A percentile compares a stretch with the other conserved stretches of the same genome.
Conservation (phyloP, 2,329 filamentous ascomycete species). For the Cercospora citrullina region DNA sequence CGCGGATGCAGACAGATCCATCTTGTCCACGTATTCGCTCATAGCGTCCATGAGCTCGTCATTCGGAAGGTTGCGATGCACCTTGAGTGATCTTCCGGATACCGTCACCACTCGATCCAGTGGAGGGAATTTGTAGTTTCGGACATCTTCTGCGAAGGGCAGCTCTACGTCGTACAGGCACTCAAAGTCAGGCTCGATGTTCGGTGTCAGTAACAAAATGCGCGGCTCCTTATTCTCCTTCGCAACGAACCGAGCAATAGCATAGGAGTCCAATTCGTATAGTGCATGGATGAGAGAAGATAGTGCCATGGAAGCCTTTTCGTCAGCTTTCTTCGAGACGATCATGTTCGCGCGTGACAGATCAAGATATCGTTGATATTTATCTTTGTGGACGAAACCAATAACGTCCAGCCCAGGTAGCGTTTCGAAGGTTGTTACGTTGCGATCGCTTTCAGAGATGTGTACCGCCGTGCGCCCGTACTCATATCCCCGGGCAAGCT, state of each 20-base stretch:
- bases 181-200: constrained; percentile 75
- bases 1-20: constrained; percentile 76
- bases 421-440: constrained; percentile 85
- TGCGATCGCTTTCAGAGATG: constrained; percentile 81
- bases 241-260: constrained; percentile 77
- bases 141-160: constrained; percentile 89
- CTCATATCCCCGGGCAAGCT: constrained; percentile 88
- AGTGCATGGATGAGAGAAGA: constrained; percentile 89
- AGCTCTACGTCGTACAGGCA: constrained; percentile 86
- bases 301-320: constrained; percentile 78
- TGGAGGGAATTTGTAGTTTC: constrained; percentile 87
- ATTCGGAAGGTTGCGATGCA: constrained; percentile 80
- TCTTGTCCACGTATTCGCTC: constrained; percentile 86
- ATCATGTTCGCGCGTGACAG: constrained; percentile 81
- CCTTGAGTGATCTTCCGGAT: constrained; percentile 74
- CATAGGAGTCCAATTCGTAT: constrained; percentile 80
- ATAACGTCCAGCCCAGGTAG: constrained; percentile 74
- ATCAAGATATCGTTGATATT: constrained; percentile 77
- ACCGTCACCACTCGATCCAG: constrained; percentile 84
- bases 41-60: constrained; percentile 75
- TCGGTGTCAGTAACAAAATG: constrained; percentile 76
- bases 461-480: constrained; percentile 91
- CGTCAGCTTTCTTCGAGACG: constrained; percentile 72
- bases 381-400: constrained; percentile 73
- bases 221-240: constrained; percentile 80